A percentile compares a stretch with the other conserved stretches of the same genome.
Evolutionary conservation across 257 asterid genomes (phyloP).

Genomic region (Coffea canephora): DNA sequence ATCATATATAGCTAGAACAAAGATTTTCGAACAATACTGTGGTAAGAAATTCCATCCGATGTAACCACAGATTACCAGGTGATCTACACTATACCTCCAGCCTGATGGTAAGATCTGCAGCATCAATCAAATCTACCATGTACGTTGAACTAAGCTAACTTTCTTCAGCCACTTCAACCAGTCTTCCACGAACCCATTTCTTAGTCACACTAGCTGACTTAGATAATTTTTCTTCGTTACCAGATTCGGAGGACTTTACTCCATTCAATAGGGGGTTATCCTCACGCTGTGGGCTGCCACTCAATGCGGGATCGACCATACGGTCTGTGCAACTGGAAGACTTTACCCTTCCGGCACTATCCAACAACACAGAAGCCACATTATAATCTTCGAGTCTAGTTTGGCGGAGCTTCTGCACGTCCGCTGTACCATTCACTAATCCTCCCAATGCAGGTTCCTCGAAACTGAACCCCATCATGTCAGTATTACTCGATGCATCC

Average conservation of each 20-base stretch:
- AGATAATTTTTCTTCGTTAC: conserved; percentile 14
- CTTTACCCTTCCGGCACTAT: conserved; percentile 13
- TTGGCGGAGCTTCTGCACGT: conserved; percentile 9
- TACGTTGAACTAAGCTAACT: conserved; percentile 39
- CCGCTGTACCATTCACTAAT: conserved; percentile 31
- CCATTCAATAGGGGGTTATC: conserved; percentile 23
- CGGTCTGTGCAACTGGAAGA: conserved; percentile 19
- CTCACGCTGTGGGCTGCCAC: conserved; percentile 22
- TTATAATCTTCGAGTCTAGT: conserved; percentile 26
- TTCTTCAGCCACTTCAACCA: conserved; percentile 63
- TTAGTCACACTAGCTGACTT: conserved; percentile 28
- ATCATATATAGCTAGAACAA: background rate
- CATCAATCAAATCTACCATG: conserved; percentile 1
- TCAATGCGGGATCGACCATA: conserved; percentile 20
- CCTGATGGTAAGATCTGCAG: conserved; percentile 18
- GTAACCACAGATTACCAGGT: conserved; percentile 3
- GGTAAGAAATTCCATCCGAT: background rate
- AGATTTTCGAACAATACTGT: background rate
- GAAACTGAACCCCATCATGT: conserved; percentile 24
- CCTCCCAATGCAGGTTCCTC: conserved; percentile 23
- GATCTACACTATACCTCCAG: conserved; percentile 30
- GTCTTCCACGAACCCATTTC: conserved; percentile 92
- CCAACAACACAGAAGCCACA: conserved; percentile 21
- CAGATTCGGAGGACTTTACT: conserved; percentile 12
- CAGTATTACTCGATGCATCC: conserved; percentile 18